Conservation (phyloP, 192 early-diverging fungal genomes). For the Mortierella hygrophila region DNA sequence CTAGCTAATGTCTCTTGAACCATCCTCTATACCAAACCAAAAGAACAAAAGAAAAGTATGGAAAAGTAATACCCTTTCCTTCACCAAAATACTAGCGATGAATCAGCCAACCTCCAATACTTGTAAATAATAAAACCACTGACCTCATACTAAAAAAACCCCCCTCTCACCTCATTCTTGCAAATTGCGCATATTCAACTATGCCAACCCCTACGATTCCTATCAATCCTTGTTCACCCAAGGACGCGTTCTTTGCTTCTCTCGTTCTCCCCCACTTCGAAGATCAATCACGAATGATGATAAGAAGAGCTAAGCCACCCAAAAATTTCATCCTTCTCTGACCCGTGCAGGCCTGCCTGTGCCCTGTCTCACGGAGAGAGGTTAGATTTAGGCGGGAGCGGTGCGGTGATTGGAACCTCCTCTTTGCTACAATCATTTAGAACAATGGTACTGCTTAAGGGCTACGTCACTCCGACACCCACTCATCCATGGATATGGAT, state of each 20-base stretch:
- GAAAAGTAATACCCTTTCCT: not conserved
- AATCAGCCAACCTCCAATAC: not conserved
- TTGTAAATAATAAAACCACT: not conserved
- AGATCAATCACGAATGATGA: not conserved
- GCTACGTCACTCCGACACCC: not conserved
- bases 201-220: slow-evolving; percentile 1
- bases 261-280: not conserved
- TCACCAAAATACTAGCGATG: not conserved
- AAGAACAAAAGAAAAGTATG: not conserved
- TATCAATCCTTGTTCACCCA: not conserved
- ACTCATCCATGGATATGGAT: not conserved
- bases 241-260: not conserved
- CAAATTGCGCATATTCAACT: not conserved
- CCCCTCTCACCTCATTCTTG: not conserved
- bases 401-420: slow-evolving; percentile 31
- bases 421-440: slow-evolving; percentile 39
- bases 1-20: not conserved
- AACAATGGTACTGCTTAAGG: slow-evolving; percentile 38
- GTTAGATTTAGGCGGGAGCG: slow-evolving; percentile 2
- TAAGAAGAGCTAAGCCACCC: not conserved
- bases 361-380: not conserved
- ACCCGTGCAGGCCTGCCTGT: not conserved
- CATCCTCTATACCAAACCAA: not conserved
- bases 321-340: not conserved
- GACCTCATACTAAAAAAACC: not conserved